phyloP scores from a whole-genome alignment of 1,139 yeast genomes.

The Pneumocystis jirovecii region DNA sequence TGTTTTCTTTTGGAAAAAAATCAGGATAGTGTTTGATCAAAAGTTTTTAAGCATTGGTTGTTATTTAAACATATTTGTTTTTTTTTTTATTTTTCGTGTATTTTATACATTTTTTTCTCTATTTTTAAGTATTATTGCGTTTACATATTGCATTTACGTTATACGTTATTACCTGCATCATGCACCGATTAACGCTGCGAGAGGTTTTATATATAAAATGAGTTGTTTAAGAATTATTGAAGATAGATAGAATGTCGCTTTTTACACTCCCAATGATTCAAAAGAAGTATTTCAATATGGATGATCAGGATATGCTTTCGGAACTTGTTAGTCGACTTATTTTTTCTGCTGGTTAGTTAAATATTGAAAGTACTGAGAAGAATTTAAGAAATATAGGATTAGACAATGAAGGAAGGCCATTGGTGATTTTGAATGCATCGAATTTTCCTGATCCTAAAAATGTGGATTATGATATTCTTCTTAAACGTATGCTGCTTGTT shows the following conservation, averaged over 20 bases:
- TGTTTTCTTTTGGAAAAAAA: too few relatives aligned
- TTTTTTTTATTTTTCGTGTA: background rate
- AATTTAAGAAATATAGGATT: background rate
- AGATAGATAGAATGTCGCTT: background rate
- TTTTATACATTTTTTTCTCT: background rate
- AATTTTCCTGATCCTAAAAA: constrained; percentile 15
- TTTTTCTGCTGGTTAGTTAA: background rate
- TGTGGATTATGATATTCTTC: constrained; percentile 13
- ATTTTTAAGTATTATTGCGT: background rate
- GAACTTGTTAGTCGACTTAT: background rate
- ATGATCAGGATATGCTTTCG: background rate
- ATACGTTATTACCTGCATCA: background rate
- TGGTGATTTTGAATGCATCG: constrained; percentile 13
- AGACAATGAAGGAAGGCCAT: constrained; percentile 4
- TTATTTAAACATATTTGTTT: background rate
- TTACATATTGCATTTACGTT: too few relatives aligned
- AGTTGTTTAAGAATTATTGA: background rate
- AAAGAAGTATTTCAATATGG: background rate
- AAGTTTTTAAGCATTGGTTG: background rate
- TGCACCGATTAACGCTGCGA: background rate
- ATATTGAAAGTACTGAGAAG: background rate
- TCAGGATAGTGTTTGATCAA: background rate
- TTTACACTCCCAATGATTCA: background rate
- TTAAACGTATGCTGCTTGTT: constrained; percentile 14
- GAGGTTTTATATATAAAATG: background rate